phyloP scores from a whole-genome alignment of 192 early-diverging fungal species.

The Phlyctochytrium bullatum region DNA sequence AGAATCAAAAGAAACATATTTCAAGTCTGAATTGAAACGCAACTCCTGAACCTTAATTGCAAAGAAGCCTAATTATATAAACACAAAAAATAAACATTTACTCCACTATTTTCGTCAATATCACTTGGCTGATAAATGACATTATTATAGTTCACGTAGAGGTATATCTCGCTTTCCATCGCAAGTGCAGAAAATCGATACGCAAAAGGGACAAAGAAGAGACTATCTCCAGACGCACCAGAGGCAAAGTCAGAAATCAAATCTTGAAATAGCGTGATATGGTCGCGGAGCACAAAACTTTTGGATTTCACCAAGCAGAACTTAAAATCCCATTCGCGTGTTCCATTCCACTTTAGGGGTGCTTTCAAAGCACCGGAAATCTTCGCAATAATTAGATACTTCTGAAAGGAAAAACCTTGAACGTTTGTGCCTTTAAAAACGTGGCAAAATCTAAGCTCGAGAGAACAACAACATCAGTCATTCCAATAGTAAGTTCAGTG shows the following conservation, averaged over 20 bases:
- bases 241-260: conserved; percentile 67
- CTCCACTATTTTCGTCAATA: conserved; percentile 68
- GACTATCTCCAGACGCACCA: conserved; percentile 27
- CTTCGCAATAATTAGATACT: conserved; percentile 29
- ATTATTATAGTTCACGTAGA: conserved; percentile 75
- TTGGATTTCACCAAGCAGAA: conserved; percentile 40
- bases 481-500: conserved; percentile 44
- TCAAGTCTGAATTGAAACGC: not conserved
- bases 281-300: conserved; percentile 70
- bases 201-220: conserved; percentile 67
- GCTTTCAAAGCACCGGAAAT: conserved; percentile 52
- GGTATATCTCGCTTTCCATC: conserved; percentile 48
- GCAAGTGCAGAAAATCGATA: conserved; percentile 58
- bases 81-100: conserved; percentile 7
- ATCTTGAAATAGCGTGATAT: conserved; percentile 73
- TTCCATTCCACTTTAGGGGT: conserved; percentile 71
- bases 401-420: conserved; percentile 44
- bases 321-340: conserved; percentile 65
- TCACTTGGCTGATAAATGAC: conserved; percentile 72
- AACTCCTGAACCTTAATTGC: not conserved
- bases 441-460: conserved; percentile 71
- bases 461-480: conserved; percentile 47
- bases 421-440: conserved; percentile 45
- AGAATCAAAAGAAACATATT: not conserved
- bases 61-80: not conserved